These are phyloP conservation scores for Camellia sinensis DNA, from an alignment of 148 eudicot genomes.

Conservation along the genomic window DNA sequence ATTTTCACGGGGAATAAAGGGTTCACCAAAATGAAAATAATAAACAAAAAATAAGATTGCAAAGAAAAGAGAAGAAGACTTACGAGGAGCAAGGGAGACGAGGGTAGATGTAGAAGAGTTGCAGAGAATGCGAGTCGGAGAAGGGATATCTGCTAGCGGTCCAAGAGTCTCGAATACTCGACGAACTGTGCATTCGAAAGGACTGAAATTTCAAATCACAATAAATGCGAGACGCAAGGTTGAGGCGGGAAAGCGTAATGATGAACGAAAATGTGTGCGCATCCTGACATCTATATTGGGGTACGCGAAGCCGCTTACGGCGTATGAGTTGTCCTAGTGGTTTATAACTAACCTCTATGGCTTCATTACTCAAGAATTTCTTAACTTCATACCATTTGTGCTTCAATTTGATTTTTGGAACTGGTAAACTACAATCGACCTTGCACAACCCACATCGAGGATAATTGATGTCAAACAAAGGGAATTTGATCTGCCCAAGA, in stretches of 20 bases:
- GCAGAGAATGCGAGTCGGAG: too few species aligned
- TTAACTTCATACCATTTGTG: constrained; percentile 10
- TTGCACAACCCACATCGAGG: constrained; percentile 31
- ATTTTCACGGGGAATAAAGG: too few species aligned
- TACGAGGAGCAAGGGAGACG: too few species aligned
- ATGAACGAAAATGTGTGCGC: too few species aligned
- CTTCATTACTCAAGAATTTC: neutral
- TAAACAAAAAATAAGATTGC: too few species aligned
- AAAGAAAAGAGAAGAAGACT: too few species aligned
- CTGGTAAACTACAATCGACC: constrained; percentile 26
- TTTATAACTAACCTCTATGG: neutral
- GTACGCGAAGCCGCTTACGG: neutral
- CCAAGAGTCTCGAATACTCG: too few species aligned
- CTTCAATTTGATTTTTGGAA: constrained; percentile 17
- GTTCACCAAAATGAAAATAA: too few species aligned
- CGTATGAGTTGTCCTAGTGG: neutral
- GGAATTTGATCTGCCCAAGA: constrained; percentile 18
- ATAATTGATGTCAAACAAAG: constrained; percentile 26
- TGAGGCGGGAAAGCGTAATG: constrained; percentile 14
- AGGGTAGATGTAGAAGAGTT: too few species aligned
- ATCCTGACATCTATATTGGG: constrained; percentile 7
- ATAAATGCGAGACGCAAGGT: neutral
- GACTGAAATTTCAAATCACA: too few species aligned
- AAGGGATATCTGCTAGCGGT: too few species aligned
- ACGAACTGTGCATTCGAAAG: too few species aligned